Percentiles rank a stretch among this genome's conserved stretches.
Evolutionary conservation across 169 alveolate species (phyloP).

Genomic region (Plasmodium inui): DNA sequence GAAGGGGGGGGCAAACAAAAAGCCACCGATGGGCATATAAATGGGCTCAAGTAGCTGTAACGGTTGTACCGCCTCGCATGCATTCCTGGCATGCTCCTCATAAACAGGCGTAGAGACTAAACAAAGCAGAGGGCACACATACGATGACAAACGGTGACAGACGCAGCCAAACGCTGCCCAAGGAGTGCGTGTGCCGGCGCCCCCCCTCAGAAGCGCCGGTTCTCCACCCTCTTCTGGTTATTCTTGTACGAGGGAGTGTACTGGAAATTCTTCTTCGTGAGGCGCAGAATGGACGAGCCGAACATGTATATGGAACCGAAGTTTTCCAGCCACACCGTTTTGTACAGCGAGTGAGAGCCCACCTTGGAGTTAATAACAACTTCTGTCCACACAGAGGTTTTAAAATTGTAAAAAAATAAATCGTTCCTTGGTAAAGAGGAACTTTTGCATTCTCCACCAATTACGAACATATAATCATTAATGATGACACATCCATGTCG

Average conservation of each 20-base stretch:
- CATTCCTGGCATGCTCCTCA: not conserved
- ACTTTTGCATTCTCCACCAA: slow-evolving; percentile 69
- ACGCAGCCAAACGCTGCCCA: not conserved
- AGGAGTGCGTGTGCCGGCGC: not conserved
- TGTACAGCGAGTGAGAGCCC: slow-evolving; percentile 39
- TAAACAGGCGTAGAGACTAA: not conserved
- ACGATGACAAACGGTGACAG: not conserved
- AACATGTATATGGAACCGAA: slow-evolving; percentile 74
- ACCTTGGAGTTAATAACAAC: slow-evolving; percentile 43
- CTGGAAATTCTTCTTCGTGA: slow-evolving; percentile 71
- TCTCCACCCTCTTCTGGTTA: not conserved
- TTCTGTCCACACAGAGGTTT: slow-evolving; percentile 74
- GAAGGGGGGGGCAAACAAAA: not conserved
- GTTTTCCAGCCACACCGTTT: slow-evolving; percentile 68
- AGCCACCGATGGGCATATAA: not conserved
- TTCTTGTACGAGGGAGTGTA: slow-evolving; percentile 61
- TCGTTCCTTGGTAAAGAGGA: slow-evolving; percentile 70
- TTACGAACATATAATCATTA: slow-evolving; percentile 71
- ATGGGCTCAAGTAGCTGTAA: not conserved
- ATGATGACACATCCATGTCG: slow-evolving; percentile 58
- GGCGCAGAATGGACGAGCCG: slow-evolving; percentile 63
- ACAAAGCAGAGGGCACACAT: not conserved
- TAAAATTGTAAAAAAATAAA: slow-evolving; percentile 58
- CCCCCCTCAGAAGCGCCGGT: not conserved
- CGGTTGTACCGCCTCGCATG: not conserved